Evolutionary conservation across 805 yeast species (phyloP), one percentile per base, ranked within the genome.

Genomic region (Hagleromyces aurorensis): DNA sequence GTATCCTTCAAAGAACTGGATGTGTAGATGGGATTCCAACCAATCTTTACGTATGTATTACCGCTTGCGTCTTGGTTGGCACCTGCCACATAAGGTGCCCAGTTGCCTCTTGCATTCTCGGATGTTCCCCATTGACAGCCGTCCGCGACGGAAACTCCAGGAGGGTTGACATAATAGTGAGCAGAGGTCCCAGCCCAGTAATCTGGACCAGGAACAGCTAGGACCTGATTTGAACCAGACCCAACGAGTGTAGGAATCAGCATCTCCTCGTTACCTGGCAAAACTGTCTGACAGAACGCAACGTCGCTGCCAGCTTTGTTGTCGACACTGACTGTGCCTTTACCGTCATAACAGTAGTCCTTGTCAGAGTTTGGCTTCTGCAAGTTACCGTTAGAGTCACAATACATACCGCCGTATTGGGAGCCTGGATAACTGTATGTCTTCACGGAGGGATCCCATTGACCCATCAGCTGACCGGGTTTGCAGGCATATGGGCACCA

Each of bases 241-340:
- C 61, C 67, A 34, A 78, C 74, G 31, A 67, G 53, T 13, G 93
- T 84, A 37, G 96, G 96, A 42, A 86, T 84, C 53, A 84, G 65
- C 95, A 85, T 85, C 44, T 85, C 94, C 62, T 85, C 95, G 57
- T 84, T 82, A 43, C 96, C 96, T 14, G 96, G 96, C 34, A 86
- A 66, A 5, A 86, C 94, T 6, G 95, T 85, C 62, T 86, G 95
- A 57, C 96, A 85, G 58, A 85, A 75, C 6, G 95, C 87, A 41
- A 84, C 86, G 35, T 69, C 62, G 4, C 60, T 37, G 23, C 65
- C 65, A 11, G 79, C 75, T 7, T 54, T 45, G 63, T 83, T 83
- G 33, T 64, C 48, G 14, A 72, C 81, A 18, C 55, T 45, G n/a
- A 83, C 76, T 11, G 89, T 72, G 19, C 84, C 89, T 40, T 72